Base-by-base conservation (phyloP, 1,139 yeast genomes). In the Saccharomycopsis hybrid region DNA sequence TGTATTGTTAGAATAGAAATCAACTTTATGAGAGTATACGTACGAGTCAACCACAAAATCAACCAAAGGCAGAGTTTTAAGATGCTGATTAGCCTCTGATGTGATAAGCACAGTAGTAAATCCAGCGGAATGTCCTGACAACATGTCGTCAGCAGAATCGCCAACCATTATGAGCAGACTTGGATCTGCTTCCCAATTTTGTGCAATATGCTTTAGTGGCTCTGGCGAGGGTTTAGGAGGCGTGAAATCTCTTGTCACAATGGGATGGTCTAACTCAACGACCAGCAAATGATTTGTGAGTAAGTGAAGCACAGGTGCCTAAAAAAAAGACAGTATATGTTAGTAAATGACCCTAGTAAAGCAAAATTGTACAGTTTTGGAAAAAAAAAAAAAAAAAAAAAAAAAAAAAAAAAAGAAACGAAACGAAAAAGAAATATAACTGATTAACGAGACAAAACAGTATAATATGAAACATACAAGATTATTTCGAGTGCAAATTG, bases 161-260 rank as follows among this genome's bases (percentile, higher is more conserved):
- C 87, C 87, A 5, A 81, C 82, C 87, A 81, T 81, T n/a, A 80
- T 60, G 31, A 80, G 58, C 42, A 73, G 67, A 27, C 63, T 57
- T 0, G 83, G 74, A 66, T 55, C 2, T 80, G 73, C 7, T 11
- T n/a, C 39, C 39, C 39, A 36, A 11, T 11, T 24, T 5, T 9
- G 24, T 5, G 39, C 39, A 27, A 81, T 80, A 55, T 78, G 76
- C 18, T 74, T 61, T 38, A 81, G 61, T 1, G 86, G 85, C 41
- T 73, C 75, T 0, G 85, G 84, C 13, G 76, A 69, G 1, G 87
- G 87, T 59, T 81, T 81, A 8, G 86, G 77, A 0, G 86, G 86
- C 48, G 69, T 64, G 60, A 80, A 81, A 25, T 76, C 79, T 37
- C 87, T 70, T 0, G 86, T 81, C 2, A 81, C 60, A 1, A 76